Evolutionary conservation across 2,329 filamentous ascomycete species (phyloP).

Genomic region (Huntiella abstrusa): DNA sequence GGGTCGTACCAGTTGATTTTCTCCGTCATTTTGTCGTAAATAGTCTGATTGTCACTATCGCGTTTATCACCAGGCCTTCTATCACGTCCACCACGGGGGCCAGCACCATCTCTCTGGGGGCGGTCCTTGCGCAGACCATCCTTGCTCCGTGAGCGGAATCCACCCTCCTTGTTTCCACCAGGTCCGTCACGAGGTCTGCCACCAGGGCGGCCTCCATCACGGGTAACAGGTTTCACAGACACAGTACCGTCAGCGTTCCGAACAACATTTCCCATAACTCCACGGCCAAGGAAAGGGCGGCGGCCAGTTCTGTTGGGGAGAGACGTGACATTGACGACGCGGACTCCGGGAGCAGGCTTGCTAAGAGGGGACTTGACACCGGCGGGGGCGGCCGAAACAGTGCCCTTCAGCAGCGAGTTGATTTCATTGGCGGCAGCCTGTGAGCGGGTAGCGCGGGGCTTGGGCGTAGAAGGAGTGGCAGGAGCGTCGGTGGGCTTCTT

Average conservation of each 20-base stretch:
- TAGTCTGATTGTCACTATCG: conserved; percentile 14
- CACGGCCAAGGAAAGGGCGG: conserved; percentile 12
- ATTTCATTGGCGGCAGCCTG: conserved; percentile 20
- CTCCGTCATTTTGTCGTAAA: conserved; percentile 14
- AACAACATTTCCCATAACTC: conserved; percentile 7
- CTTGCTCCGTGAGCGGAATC: conserved; percentile 11
- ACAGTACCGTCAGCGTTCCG: conserved; percentile 9
- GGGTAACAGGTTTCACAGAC: conserved; percentile 5
- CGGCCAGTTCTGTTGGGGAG: conserved; percentile 18
- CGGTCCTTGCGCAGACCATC: conserved; percentile 13
- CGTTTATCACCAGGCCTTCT: conserved; percentile 5
- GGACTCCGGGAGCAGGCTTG: conserved; percentile 12
- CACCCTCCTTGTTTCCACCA: conserved; percentile 8
- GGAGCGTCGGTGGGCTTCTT: conserved; percentile 11
- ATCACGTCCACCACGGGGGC: conserved; percentile 12
- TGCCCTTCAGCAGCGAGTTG: conserved; percentile 15
- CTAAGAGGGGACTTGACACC: neutral
- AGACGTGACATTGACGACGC: conserved; percentile 23
- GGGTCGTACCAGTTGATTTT: conserved; percentile 14
- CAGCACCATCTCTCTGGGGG: conserved; percentile 13
- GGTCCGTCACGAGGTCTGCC: conserved; percentile 2
- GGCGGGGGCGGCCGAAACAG: conserved; percentile 6
- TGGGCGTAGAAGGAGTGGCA: conserved; percentile 4
- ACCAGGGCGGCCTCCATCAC: neutral
- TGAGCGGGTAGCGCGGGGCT: conserved; percentile 15